phyloP scores from a whole-genome alignment of 441 rosid genomes.

The Kokia cookei region DNA sequence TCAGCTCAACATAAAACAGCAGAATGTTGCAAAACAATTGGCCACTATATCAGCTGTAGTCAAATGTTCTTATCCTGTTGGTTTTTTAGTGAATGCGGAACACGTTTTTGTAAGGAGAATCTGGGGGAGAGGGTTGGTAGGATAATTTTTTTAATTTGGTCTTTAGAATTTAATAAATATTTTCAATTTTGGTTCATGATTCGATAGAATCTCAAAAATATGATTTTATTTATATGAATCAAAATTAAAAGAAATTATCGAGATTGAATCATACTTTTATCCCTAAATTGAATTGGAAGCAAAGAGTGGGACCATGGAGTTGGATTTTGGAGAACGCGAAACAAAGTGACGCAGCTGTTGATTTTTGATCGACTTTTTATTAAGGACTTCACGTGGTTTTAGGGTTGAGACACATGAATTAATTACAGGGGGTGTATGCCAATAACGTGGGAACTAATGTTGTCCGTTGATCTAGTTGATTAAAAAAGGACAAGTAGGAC shows the following conservation, averaged over 20 bases:
- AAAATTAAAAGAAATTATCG: too few relatives aligned
- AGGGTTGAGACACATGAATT: background rate
- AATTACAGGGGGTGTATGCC: background rate
- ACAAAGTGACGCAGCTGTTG: background rate
- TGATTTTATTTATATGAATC: too few relatives aligned
- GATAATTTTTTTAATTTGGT: too few relatives aligned
- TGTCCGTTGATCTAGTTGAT: background rate
- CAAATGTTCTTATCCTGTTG: conserved; percentile 4
- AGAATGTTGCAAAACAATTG: background rate
- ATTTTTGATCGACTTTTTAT: background rate
- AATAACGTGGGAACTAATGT: background rate
- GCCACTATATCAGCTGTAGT: background rate
- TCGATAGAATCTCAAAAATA: too few relatives aligned
- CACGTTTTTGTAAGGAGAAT: background rate
- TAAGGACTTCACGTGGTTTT: background rate
- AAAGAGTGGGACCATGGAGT: background rate
- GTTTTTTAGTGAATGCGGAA: background rate
- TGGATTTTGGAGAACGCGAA: too few relatives aligned
- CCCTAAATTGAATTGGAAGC: background rate
- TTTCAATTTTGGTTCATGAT: too few relatives aligned
- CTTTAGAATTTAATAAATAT: too few relatives aligned
- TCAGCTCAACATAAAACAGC: background rate
- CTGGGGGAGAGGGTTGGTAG: too few relatives aligned
- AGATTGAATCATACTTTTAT: too few relatives aligned
- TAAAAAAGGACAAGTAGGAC: background rate